Evolutionary conservation across 805 yeast species (phyloP).

Genomic region (Lachancea lanzarotensis): DNA sequence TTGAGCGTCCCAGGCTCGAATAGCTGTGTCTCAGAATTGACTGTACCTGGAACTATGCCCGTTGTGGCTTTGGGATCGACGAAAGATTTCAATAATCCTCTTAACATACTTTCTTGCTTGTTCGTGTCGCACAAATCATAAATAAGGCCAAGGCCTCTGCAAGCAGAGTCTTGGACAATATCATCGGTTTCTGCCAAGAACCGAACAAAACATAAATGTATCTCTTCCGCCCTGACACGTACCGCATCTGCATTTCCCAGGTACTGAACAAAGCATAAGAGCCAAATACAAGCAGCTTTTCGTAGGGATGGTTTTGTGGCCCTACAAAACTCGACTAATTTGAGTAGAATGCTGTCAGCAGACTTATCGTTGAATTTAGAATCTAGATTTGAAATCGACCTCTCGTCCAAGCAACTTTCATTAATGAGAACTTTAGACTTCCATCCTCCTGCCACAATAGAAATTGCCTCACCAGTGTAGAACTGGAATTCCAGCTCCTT

Average conservation of each 20-base stretch:
- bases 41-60: constrained; percentile 50
- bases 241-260: constrained; percentile 46
- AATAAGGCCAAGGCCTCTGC: constrained; percentile 76
- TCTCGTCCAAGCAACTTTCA: constrained; percentile 42
- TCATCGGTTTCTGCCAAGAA: constrained; percentile 80
- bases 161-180: constrained; percentile 84
- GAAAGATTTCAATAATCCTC: constrained; percentile 66
- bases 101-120: constrained; percentile 65
- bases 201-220: constrained; percentile 70
- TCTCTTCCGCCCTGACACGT: constrained; percentile 41
- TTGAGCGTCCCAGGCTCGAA: constrained; percentile 77
- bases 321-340: constrained; percentile 46
- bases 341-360: constrained; percentile 34
- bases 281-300: constrained; percentile 78
- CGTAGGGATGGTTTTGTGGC: constrained; percentile 69
- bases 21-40: constrained; percentile 72
- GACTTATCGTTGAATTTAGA: neutral
- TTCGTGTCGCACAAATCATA: constrained; percentile 70
- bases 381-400: neutral
- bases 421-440: constrained; percentile 47
- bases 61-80: constrained; percentile 53
- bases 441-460: constrained; percentile 73
- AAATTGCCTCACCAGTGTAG: constrained; percentile 77
- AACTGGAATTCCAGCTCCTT: constrained; percentile 74
- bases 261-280: constrained; percentile 71